Conservation (phyloP, 2,329 filamentous ascomycete species). For the Fusarium incarnatum region DNA sequence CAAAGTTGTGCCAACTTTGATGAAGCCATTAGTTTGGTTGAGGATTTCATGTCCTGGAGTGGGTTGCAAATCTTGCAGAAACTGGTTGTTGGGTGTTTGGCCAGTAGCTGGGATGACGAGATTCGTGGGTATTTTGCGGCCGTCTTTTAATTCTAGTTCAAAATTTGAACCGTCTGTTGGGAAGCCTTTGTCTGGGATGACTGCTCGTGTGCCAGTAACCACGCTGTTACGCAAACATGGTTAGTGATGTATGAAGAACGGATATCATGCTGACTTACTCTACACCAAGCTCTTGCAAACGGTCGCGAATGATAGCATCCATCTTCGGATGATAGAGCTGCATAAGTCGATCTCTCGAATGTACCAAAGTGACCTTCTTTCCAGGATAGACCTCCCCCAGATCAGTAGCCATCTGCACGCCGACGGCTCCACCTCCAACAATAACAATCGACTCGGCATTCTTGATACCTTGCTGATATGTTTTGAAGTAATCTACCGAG, state of each 20-base stretch:
- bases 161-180: constrained; percentile 35
- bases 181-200: constrained; percentile 37
- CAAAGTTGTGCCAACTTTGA: constrained; percentile 34
- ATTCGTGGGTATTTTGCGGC: constrained; percentile 36
- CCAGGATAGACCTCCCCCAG: constrained; percentile 42
- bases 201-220: constrained; percentile 39
- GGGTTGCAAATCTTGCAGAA: constrained; percentile 24
- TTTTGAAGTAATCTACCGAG: constrained; percentile 41
- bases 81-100: constrained; percentile 46
- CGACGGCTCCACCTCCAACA: constrained; percentile 44
- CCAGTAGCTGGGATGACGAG: constrained; percentile 43
- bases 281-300: constrained; percentile 39
- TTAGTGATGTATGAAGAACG: not conserved
- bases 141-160: constrained; percentile 40
- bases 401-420: constrained; percentile 45
- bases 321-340: constrained; percentile 44
- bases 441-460: constrained; percentile 41
- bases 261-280: constrained; percentile 6
- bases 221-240: not conserved
- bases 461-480: constrained; percentile 38
- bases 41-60: constrained; percentile 15
- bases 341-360: constrained; percentile 43
- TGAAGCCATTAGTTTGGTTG: constrained; percentile 42
- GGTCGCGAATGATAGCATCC: constrained; percentile 37
- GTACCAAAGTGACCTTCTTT: constrained; percentile 42